Evolutionary conservation across 2,329 filamentous ascomycete genomes (phyloP), one percentile per base, ranked within the genome.

Genomic region (Calycina marina): DNA sequence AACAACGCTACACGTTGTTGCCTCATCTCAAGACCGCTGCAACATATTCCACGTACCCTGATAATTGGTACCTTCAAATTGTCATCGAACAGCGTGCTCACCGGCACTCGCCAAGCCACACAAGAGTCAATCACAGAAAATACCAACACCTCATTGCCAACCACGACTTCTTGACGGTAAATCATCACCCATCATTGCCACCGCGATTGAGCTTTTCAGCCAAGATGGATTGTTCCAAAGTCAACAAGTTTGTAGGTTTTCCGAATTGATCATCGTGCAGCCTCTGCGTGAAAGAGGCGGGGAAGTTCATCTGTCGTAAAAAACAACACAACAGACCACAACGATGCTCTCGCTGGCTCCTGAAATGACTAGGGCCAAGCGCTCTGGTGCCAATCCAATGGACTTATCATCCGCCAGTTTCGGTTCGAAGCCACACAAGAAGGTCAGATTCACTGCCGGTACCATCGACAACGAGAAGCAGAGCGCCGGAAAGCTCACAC

Each of bases 11-110:
- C 36, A 41, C 40, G 36, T 47, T 41, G 28, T 33, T 43, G 34
- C 30, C 40, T 37, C 20, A 32, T 38, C 32, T 30, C 40, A 34
- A 25, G 38, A 37, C 35, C 36, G 31, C 32, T 40, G 20, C 40
- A 37, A 42, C 28, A 36, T 41, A 40, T 44, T 47, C 36, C 36
- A 37, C 45, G 45, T 35, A 40, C 49, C 37, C 28, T 27, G 20
- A 45, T 35, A 44, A 36, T 35, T 31, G 44, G 48, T 52, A 51
- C 49, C 48, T 49, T 51, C 45, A 45, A 48, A 31, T 34, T 39
- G 34, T 41, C 41, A 45, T 43, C 40, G 42, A n/a, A 38, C 46
- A 42, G 41, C 33, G 40, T 38, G 31, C 32, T 34, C 34, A 37
- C 31, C 29, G 25, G 30, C 20, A 27, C 36, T 44, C 36, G 43